phyloP scores from a whole-genome alignment of 495 filamentous ascomycete genomes.

The Filosporella fistucella region DNA sequence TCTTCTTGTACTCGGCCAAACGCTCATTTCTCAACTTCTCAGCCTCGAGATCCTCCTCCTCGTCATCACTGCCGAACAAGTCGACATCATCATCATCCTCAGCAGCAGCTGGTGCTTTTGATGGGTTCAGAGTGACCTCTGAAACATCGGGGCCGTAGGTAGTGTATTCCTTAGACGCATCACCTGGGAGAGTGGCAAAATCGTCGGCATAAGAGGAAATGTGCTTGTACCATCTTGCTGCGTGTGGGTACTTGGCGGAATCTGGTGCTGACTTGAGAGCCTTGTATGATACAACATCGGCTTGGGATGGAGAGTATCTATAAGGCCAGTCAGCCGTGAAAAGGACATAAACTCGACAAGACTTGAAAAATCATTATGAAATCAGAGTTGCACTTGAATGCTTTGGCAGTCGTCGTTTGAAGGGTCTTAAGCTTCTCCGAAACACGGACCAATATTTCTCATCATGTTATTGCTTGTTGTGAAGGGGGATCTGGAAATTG shows the following conservation, averaged over 20 bases:
- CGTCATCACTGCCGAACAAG: conserved; percentile 83
- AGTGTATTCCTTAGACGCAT: conserved; percentile 81
- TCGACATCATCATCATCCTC: conserved; percentile 78
- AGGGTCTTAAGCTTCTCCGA: conserved; percentile 98
- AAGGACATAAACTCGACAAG: conserved; percentile 6
- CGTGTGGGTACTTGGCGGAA: conserved; percentile 84
- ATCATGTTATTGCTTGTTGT: conserved; percentile 55
- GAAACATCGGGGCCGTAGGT: conserved; percentile 83
- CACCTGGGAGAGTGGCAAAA: conserved; percentile 86
- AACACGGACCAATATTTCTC: conserved; percentile 98
- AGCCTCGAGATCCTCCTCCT: conserved; percentile 89
- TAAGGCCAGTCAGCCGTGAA: conserved; percentile 27
- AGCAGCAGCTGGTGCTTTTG: conserved; percentile 66
- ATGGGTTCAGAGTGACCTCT: conserved; percentile 73
- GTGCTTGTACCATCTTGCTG: conserved; percentile 98
- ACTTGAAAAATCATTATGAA: conserved; percentile 16
- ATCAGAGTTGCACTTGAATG: conserved; percentile 80
- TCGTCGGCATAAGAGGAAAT: conserved; percentile 86
- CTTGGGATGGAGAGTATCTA: conserved; percentile 85
- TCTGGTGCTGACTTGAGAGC: conserved; percentile 71
- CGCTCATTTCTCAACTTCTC: conserved; percentile 78
- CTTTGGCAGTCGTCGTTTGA: conserved; percentile 77
- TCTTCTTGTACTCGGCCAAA: conserved; percentile 90
- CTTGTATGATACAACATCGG: conserved; percentile 94
- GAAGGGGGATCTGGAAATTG: conserved; percentile 4